These are phyloP conservation scores for Microsporum canis DNA, from an alignment of 2,329 filamentous ascomycete genomes.

Conservation along the genomic window DNA sequence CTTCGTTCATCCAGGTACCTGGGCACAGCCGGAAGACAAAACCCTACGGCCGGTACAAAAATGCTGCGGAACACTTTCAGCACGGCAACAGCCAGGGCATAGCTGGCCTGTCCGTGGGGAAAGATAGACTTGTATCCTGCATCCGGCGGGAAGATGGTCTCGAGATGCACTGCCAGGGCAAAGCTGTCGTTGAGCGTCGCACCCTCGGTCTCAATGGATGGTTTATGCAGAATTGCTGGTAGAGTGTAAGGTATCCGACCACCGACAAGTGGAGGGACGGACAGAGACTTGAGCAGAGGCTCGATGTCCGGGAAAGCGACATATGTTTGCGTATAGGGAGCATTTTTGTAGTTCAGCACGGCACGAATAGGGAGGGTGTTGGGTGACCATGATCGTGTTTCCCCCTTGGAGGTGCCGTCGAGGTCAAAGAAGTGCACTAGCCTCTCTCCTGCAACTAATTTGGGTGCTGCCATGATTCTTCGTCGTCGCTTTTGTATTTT, in stretches of 20 bases:
- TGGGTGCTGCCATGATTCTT: background rate
- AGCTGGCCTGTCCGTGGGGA: conserved; percentile 22
- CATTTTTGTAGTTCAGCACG: conserved; percentile 33
- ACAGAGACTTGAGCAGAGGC: conserved; percentile 23
- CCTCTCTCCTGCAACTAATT: background rate
- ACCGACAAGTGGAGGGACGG: conserved; percentile 9
- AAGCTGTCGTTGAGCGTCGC: conserved; percentile 23
- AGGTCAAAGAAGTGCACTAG: conserved; percentile 14
- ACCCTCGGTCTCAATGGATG: conserved; percentile 14
- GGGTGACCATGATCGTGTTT: conserved; percentile 21
- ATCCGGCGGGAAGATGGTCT: conserved; percentile 27
- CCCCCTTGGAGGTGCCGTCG: conserved; percentile 8
- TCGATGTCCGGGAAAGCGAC: conserved; percentile 33
- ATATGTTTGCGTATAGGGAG: conserved; percentile 32
- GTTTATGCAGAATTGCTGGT: conserved; percentile 30
- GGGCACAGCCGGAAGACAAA: conserved; percentile 28
- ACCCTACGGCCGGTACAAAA: conserved; percentile 16
- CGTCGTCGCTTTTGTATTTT: background rate
- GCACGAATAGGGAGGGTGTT: conserved; percentile 32
- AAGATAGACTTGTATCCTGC: conserved; percentile 24
- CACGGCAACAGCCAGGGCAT: conserved; percentile 21
- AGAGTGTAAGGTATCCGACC: conserved; percentile 24
- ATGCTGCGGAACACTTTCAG: conserved; percentile 13
- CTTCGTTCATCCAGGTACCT: conserved; percentile 24
- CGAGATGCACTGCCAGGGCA: conserved; percentile 30